phyloP scores from a whole-genome alignment of 2,329 filamentous ascomycete genomes.

The Pseudogymnoascus sp. region DNA sequence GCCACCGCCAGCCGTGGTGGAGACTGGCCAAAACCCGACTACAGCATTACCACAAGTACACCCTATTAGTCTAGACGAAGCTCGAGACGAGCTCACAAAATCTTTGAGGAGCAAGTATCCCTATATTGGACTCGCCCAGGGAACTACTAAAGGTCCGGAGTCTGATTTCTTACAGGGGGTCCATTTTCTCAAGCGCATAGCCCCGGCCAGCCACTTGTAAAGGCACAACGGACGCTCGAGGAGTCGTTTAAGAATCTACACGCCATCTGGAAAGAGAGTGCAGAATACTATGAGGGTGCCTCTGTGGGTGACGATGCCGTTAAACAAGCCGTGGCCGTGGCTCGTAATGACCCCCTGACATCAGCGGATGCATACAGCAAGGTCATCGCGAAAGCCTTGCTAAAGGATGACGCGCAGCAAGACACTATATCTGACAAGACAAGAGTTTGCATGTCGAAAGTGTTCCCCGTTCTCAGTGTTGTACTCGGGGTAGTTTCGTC shows the following conservation, averaged over 20 bases:
- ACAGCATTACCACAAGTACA: background rate
- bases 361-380: background rate
- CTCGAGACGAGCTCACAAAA: background rate
- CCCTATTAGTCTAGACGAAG: background rate
- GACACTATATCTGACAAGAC: background rate
- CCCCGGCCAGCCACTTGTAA: background rate
- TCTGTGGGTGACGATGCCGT: background rate
- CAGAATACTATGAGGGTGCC: background rate
- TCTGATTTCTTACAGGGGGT: background rate
- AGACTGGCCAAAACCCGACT: background rate
- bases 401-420: background rate
- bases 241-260: background rate
- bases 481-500: background rate
- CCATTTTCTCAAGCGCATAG: background rate
- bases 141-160: background rate
- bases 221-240: background rate
- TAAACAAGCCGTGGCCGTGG: background rate
- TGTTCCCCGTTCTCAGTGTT: background rate
- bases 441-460: background rate
- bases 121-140: background rate
- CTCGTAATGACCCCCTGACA: background rate
- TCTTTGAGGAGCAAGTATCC: background rate
- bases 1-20: background rate
- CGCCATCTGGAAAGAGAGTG: background rate
- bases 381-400: background rate